Conservation (phyloP, 1,284 basidiomycete genomes). For the Boletus smithii region DNA sequence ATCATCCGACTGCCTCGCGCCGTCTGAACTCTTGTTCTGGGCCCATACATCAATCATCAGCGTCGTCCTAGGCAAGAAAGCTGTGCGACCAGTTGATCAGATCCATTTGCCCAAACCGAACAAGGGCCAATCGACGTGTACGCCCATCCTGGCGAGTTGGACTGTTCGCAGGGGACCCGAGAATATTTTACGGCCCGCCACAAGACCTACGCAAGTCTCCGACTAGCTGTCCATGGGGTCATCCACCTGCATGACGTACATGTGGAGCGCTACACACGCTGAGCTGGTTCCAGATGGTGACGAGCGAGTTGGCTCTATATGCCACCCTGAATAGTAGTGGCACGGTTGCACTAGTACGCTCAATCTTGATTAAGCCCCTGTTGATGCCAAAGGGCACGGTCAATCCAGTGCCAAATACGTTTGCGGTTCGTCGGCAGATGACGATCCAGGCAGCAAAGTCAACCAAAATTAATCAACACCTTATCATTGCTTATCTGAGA, state of each 20-base stretch:
- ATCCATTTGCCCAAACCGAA: not conserved
- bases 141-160: too few species aligned
- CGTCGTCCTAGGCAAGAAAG: not conserved
- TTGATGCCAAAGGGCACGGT: not conserved
- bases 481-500: conserved; percentile 11
- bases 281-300: not conserved
- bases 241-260: too few species aligned
- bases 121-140: too few species aligned
- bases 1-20: too few species aligned
- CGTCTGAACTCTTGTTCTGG: too few species aligned
- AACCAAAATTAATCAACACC: not conserved
- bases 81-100: not conserved
- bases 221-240: not conserved
- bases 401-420: not conserved
- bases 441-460: too few species aligned
- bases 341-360: not conserved
- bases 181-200: not conserved
- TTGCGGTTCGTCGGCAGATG: too few species aligned
- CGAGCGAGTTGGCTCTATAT: not conserved
- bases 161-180: not conserved
- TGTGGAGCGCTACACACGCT: not conserved
- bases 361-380: not conserved
- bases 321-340: not conserved
- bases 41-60: too few species aligned
- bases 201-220: not conserved